phyloP scores from a whole-genome alignment of 1,284 basidiomycete species.

The Termitomyces sp. region DNA sequence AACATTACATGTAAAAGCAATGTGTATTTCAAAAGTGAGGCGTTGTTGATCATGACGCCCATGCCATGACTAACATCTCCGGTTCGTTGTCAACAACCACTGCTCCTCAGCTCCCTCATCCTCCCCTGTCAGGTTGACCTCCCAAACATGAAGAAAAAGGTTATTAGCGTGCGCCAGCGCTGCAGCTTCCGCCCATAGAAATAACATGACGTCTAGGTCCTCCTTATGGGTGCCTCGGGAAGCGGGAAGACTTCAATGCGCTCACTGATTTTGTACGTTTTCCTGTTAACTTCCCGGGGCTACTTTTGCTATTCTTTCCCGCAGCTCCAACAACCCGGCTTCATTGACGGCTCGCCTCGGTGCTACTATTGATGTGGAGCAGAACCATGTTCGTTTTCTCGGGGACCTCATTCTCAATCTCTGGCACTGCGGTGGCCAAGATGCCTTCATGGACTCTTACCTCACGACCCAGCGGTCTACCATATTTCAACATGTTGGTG shows the following conservation, averaged over 20 bases:
- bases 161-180: slow-evolving; percentile 24
- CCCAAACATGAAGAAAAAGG: slow-evolving; percentile 52
- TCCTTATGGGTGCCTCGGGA: slow-evolving; percentile 92
- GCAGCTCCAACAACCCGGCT: slow-evolving; percentile 90
- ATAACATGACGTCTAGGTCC: slow-evolving; percentile 49
- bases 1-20: slow-evolving; percentile 2
- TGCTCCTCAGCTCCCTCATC: slow-evolving; percentile 12
- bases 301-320: slow-evolving; percentile 10
- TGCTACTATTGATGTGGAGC: slow-evolving; percentile 96
- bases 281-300: slow-evolving; percentile 7
- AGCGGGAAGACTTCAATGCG: slow-evolving; percentile 96
- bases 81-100: slow-evolving; percentile 13
- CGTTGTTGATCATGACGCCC: slow-evolving; percentile 1
- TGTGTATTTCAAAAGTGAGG: background rate
- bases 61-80: slow-evolving; percentile 13
- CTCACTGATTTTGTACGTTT: slow-evolving; percentile 91
- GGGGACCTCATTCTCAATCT: slow-evolving; percentile 91
- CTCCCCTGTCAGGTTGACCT: slow-evolving; percentile 10
- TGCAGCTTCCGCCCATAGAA: slow-evolving; percentile 13
- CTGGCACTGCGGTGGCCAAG: slow-evolving; percentile 99
- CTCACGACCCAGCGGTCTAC: slow-evolving; percentile 85
- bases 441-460: slow-evolving; percentile 96
- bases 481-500: slow-evolving; percentile 93
- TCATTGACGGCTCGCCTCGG: slow-evolving; percentile 88
- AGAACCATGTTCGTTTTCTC: slow-evolving; percentile 95